A percentile compares a stretch with the other conserved stretches of the same genome.
Evolutionary conservation across 805 yeast genomes (phyloP).

Genomic region (Cyberlindnera veronae): DNA sequence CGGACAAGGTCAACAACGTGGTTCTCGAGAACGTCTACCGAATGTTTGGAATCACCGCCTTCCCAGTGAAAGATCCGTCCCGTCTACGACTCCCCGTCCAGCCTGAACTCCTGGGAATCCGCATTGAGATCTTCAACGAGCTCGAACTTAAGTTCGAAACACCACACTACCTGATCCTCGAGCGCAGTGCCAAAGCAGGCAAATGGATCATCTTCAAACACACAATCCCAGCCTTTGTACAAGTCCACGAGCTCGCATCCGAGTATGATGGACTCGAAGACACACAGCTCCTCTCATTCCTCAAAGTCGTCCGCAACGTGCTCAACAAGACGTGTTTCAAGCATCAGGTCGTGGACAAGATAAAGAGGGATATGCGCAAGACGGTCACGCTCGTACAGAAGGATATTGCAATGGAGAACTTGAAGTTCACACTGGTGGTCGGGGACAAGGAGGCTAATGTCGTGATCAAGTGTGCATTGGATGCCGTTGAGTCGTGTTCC

Average conservation of each 20-base stretch:
- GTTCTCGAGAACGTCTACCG: conserved; percentile 34
- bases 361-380: conserved; percentile 4
- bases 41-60: conserved; percentile 37
- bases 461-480: conserved; percentile 15
- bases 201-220: conserved; percentile 36
- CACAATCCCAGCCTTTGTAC: conserved; percentile 32
- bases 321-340: conserved; percentile 19
- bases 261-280: conserved; percentile 21
- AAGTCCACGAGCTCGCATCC: conserved; percentile 14
- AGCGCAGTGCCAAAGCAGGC: conserved; percentile 24
- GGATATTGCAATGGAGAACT: conserved; percentile 19
- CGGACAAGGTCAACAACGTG: conserved; percentile 19
- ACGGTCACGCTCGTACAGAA: conserved; percentile 18
- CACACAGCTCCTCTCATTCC: conserved; percentile 12
- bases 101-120: conserved; percentile 32
- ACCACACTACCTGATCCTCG: conserved; percentile 35
- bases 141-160: conserved; percentile 27
- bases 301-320: conserved; percentile 12
- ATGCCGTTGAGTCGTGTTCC: conserved; percentile 15
- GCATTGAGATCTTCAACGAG: conserved; percentile 37
- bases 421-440: conserved; percentile 17
- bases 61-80: conserved; percentile 37
- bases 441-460: conserved; percentile 12
- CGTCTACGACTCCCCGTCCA: conserved; percentile 18
- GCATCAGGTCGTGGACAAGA: conserved; percentile 21